Base-by-base conservation (phyloP, 495 filamentous ascomycete species). In the Aspergillus conjunctus region DNA sequence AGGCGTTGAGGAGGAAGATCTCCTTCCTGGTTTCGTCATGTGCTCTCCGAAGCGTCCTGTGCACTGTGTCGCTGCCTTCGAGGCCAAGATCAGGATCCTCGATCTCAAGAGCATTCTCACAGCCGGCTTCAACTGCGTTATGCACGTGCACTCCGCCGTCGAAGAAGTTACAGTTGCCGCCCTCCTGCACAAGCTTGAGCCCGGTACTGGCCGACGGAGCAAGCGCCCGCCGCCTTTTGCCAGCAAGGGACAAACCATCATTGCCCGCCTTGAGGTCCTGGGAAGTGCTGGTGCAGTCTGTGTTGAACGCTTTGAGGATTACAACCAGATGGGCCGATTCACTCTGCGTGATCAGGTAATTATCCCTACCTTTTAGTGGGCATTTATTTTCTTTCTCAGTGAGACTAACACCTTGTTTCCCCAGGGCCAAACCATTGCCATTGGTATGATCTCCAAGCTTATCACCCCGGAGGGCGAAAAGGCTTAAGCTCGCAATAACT, bases 1-100 rank as follows among this genome's bases (percentile, higher is more conserved):
- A 57, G 94, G 95, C 64, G 87, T 95, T 33, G 94, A 99, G 77
- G 94, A 99, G 77, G 94, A 99, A 78, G 94, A 98, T 63, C 90
- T 99, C 67, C 78, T 92, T 59, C 92, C 93, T n/a, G 94, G 94
- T 26, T 99, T 97, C 76, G 94, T 98, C 33, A 85, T 98, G 15
- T 97, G 94, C 79, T 93, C 91, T 18, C 87, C 89, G 14, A 93
- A 92, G 78, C 88, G 93, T 58, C 86, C 91, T 8, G 95, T 98
- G 5, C 89, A 98, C 73, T 93, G 89, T 68, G 95, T 99, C 18
- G 75, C 81, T 37, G 79, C 88, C 32, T 99, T 99, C 63, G 94
- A 99, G 76, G 94, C 94, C 8, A 96, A 99, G 78, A 96, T 99
- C 66, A 85, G 90, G 51, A 88, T 98, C 50, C 77, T 99, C n/a